Percentiles rank a stretch among this genome's conserved stretches.
These are phyloP conservation scores for Saccharomycopsis sp. DNA, from an alignment of 805 yeast genomes.

Conservation along the genomic window DNA sequence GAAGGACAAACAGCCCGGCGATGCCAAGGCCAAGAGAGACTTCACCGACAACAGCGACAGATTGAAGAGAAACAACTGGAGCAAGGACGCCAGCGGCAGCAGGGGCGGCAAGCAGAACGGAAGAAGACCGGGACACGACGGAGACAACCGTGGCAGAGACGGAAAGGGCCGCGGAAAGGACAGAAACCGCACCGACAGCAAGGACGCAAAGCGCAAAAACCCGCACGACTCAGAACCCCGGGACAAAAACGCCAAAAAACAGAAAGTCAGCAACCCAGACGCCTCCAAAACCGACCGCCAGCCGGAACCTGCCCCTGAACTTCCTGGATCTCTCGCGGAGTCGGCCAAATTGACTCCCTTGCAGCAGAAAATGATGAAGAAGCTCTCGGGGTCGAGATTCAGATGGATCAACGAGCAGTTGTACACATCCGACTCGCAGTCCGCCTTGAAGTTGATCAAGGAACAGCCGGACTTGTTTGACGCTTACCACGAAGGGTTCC, in stretches of 20 bases:
- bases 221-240: conserved; percentile 24
- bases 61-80: conserved; percentile 23
- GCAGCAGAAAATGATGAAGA: conserved; percentile 93
- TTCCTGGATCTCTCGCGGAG: conserved; percentile 22
- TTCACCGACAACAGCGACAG: conserved; percentile 20
- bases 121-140: conserved; percentile 8
- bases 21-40: background rate
- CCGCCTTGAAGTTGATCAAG: conserved; percentile 64
- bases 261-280: conserved; percentile 14
- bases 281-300: conserved; percentile 4
- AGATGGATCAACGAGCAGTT: conserved; percentile 97
- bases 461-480: conserved; percentile 85
- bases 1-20: conserved; percentile 23
- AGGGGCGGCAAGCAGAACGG: conserved; percentile 3
- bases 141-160: background rate
- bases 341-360: conserved; percentile 66
- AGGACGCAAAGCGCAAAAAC: conserved; percentile 23
- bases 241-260: conserved; percentile 23
- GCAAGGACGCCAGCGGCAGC: conserved; percentile 19
- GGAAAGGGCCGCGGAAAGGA: conserved; percentile 26
- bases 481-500: conserved; percentile 92
- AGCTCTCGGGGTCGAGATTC: conserved; percentile 89
- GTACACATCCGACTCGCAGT: conserved; percentile 77
- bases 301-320: conserved; percentile 18
- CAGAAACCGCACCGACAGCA: conserved; percentile 27